These are phyloP conservation scores for Staphylotrichum longicolle DNA, from an alignment of 495 filamentous ascomycete species.

Conservation along the genomic window DNA sequence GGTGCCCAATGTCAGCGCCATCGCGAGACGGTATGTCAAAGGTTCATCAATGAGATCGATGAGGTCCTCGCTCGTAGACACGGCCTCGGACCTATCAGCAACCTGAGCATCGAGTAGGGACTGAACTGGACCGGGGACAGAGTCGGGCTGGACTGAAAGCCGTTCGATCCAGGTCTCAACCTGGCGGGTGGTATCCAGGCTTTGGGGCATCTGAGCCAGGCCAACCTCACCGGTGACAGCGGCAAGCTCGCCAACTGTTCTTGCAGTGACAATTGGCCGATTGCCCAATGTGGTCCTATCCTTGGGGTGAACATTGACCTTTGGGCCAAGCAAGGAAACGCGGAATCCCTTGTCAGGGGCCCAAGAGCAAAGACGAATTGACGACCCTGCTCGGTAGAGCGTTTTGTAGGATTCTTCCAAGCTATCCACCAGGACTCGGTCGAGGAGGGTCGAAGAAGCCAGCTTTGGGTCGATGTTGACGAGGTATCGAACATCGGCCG, in stretches of 20 bases:
- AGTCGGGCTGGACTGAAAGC: background rate
- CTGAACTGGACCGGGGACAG: background rate
- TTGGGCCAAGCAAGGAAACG: slow-evolving; percentile 14
- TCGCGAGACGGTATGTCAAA: background rate
- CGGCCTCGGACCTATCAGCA: background rate
- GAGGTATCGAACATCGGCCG: slow-evolving; percentile 32
- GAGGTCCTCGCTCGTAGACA: background rate
- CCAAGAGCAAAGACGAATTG: slow-evolving; percentile 27
- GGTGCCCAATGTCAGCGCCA: too few species aligned
- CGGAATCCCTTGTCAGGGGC: slow-evolving; percentile 4
- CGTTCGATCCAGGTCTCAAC: slow-evolving; percentile 15
- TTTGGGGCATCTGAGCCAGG: too few species aligned
- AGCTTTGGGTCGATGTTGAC: slow-evolving; percentile 31
- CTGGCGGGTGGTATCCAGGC: background rate
- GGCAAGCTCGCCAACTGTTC: background rate
- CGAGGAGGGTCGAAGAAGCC: slow-evolving; percentile 18
- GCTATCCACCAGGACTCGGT: background rate
- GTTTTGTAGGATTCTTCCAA: slow-evolving; percentile 21
- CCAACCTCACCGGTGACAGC: background rate
- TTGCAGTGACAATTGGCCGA: slow-evolving; percentile 3
- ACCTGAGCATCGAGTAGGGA: background rate
- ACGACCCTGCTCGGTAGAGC: slow-evolving; percentile 20
- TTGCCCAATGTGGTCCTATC: slow-evolving; percentile 5
- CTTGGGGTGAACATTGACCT: background rate
- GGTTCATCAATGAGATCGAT: background rate